Conservation (phyloP, 1,139 yeast genomes). For the Taphrina confusa region DNA sequence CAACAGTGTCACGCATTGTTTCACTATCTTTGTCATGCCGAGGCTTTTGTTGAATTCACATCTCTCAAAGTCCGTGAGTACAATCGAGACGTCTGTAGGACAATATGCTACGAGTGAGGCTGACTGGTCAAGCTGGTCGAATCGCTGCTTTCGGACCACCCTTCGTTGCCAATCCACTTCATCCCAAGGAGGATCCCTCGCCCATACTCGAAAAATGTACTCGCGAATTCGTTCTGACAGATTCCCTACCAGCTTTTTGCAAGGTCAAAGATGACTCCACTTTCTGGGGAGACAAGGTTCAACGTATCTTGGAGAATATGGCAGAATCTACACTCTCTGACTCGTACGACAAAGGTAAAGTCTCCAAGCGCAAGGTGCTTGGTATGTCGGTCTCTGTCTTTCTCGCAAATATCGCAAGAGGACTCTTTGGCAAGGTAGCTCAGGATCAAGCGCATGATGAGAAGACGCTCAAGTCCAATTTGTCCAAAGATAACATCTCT, state of each 20-base stretch:
- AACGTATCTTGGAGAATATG: conserved; percentile 34
- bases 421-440: conserved; percentile 34
- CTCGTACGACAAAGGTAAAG: conserved; percentile 36
- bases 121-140: conserved; percentile 7
- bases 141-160: conserved; percentile 33
- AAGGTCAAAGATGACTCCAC: conserved; percentile 26
- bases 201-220: conserved; percentile 29
- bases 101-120: too few relatives aligned
- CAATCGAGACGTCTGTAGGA: background rate
- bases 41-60: conserved; percentile 29
- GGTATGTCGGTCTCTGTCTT: conserved; percentile 35
- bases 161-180: conserved; percentile 4
- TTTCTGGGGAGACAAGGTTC: conserved; percentile 35
- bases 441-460: conserved; percentile 3
- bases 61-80: conserved; percentile 27
- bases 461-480: background rate
- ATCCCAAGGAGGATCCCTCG: conserved; percentile 22
- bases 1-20: conserved; percentile 20
- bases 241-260: conserved; percentile 34
- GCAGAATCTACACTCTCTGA: conserved; percentile 34
- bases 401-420: conserved; percentile 30
- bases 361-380: conserved; percentile 35
- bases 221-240: conserved; percentile 32
- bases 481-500: background rate
- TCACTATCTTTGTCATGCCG: conserved; percentile 29